phyloP scores from a whole-genome alignment of 495 filamentous ascomycete genomes.

The Penicillium bovifimosum region DNA sequence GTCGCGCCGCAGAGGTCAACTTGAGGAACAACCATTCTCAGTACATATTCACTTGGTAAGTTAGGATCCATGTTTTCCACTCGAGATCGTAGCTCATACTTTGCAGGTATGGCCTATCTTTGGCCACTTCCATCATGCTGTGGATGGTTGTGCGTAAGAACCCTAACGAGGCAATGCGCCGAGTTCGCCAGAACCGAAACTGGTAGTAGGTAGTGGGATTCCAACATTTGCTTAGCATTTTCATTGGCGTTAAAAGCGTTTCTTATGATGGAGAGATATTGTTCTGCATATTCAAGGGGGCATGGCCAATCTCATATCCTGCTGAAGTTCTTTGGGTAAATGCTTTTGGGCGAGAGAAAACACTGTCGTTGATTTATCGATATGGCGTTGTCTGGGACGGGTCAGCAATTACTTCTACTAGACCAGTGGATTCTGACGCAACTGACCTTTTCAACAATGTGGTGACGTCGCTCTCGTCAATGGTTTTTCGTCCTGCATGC shows the following conservation, averaged over 20 bases:
- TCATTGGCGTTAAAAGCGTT: slow-evolving; percentile 24
- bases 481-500: slow-evolving; percentile 77
- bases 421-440: slow-evolving; percentile 9
- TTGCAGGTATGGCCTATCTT: slow-evolving; percentile 76
- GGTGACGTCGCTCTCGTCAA: slow-evolving; percentile 78
- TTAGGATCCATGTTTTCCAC: slow-evolving; percentile 2
- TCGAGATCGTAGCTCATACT: slow-evolving; percentile 17
- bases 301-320: slow-evolving; percentile 70
- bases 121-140: slow-evolving; percentile 89
- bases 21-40: slow-evolving; percentile 94
- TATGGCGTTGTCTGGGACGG: slow-evolving; percentile 65
- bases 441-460: slow-evolving; percentile 71
- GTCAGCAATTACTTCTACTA: slow-evolving; percentile 23
- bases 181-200: slow-evolving; percentile 73
- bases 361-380: slow-evolving; percentile 62
- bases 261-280: slow-evolving; percentile 6
- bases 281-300: slow-evolving; percentile 36
- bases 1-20: slow-evolving; percentile 85
- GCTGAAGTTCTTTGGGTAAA: slow-evolving; percentile 75
- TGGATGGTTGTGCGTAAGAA: slow-evolving; percentile 88
- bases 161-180: slow-evolving; percentile 62
- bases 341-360: slow-evolving; percentile 80
- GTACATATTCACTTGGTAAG: slow-evolving; percentile 97
- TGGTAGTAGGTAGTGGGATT: slow-evolving; percentile 52
- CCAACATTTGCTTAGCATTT: slow-evolving; percentile 5